Evolutionary conservation across 2,329 filamentous ascomycete species (phyloP).

Genomic region (Ascochyta lentis): DNA sequence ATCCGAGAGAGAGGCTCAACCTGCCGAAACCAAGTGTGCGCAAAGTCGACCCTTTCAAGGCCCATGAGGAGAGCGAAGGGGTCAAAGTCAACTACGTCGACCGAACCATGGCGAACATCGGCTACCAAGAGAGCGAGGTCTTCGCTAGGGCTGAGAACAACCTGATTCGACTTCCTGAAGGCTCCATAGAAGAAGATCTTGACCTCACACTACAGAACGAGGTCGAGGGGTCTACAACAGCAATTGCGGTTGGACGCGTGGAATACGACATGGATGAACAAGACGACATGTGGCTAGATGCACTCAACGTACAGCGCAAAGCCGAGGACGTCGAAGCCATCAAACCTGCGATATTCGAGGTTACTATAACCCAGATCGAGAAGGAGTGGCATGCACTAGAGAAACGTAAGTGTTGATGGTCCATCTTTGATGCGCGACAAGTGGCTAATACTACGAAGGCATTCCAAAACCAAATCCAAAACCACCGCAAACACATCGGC

Average conservation of each 20-base stretch:
- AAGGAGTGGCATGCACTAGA: constrained; percentile 98
- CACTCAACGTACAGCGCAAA: constrained; percentile 79
- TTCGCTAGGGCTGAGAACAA: constrained; percentile 79
- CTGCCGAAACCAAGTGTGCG: constrained; percentile 78
- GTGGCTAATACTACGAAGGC: constrained; percentile 32
- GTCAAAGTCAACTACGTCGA: constrained; percentile 92
- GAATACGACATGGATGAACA: constrained; percentile 99
- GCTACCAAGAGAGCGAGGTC: constrained; percentile 93
- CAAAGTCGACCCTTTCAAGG: constrained; percentile 77
- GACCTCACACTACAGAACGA: constrained; percentile 65
- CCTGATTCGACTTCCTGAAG: constrained; percentile 69
- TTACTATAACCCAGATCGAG: constrained; percentile 98
- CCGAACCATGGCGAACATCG: constrained; percentile 93
- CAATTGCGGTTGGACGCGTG: constrained; percentile 72
- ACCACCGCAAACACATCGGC: constrained; percentile 90
- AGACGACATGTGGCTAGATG: constrained; percentile 93
- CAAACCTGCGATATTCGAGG: constrained; percentile 93
- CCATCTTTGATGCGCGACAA: background rate
- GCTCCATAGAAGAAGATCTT: constrained; percentile 68
- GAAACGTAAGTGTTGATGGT: constrained; percentile 63
- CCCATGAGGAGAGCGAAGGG: constrained; percentile 83
- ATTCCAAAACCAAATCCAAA: constrained; percentile 98
- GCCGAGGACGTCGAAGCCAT: constrained; percentile 79
- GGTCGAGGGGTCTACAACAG: constrained; percentile 63
- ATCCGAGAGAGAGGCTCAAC: constrained; percentile 79